These are phyloP conservation scores for Coemansia sp. DNA, from an alignment of 192 early-diverging fungal genomes.

Conservation along the genomic window DNA sequence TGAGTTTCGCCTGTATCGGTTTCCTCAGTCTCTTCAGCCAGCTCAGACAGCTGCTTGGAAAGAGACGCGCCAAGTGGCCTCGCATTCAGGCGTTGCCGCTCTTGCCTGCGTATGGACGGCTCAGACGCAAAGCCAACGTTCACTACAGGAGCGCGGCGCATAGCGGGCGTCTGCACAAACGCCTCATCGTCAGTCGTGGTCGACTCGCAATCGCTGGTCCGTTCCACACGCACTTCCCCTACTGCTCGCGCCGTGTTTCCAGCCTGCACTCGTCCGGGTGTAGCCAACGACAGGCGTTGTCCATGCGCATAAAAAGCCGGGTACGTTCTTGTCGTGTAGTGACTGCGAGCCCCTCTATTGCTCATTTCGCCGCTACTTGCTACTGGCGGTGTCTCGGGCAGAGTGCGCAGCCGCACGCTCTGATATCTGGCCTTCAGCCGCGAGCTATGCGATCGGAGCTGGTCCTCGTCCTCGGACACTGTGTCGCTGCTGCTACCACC, in stretches of 20 bases:
- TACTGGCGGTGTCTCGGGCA: slow-evolving; percentile 4
- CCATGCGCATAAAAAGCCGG: background rate
- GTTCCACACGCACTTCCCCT: background rate
- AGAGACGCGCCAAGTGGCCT: slow-evolving; percentile 17
- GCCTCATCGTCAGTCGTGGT: slow-evolving; percentile 36
- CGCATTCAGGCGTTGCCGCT: slow-evolving; percentile 11
- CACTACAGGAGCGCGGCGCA: slow-evolving; percentile 1
- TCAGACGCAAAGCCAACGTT: slow-evolving; percentile 12
- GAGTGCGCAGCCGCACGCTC: slow-evolving; percentile 16
- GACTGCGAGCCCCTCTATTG: background rate
- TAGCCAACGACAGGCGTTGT: background rate
- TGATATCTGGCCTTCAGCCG: slow-evolving; percentile 24
- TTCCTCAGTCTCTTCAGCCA: slow-evolving; percentile 34
- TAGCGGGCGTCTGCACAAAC: slow-evolving; percentile 5
- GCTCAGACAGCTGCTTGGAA: slow-evolving; percentile 28
- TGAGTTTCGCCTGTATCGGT: background rate
- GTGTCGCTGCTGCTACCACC: slow-evolving; percentile 38
- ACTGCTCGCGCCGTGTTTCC: background rate
- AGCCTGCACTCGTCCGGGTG: background rate
- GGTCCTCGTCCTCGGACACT: slow-evolving; percentile 44
- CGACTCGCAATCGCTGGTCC: slow-evolving; percentile 19
- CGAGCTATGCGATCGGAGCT: slow-evolving; percentile 45
- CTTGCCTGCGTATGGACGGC: slow-evolving; percentile 22
- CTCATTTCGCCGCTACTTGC: background rate
- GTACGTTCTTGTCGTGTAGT: background rate